Evolutionary conservation across 306 rosid species (phyloP).

Genomic region (Hippophae tibetana): DNA sequence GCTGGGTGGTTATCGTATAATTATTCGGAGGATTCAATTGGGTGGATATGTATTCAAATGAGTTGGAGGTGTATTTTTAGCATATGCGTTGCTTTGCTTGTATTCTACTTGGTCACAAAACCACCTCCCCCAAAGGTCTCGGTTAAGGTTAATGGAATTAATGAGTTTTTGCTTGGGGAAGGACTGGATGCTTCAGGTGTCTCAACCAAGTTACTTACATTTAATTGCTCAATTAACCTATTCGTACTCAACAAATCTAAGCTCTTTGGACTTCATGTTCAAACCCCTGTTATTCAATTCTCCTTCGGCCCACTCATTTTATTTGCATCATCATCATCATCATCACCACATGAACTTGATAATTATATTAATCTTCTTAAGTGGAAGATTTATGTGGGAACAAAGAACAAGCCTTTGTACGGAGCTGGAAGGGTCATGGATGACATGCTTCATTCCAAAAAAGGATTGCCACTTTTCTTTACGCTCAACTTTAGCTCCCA

Average conservation of each 20-base stretch:
- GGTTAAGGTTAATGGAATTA: slow-evolving; percentile 52
- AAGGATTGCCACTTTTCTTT: slow-evolving; percentile 44
- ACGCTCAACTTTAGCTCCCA: slow-evolving; percentile 31
- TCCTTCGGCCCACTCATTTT: slow-evolving; percentile 52
- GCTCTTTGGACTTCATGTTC: slow-evolving; percentile 72
- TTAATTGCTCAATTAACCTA: slow-evolving; percentile 53
- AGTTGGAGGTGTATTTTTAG: slow-evolving; percentile 63
- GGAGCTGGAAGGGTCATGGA: slow-evolving; percentile 93
- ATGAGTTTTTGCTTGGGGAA: slow-evolving; percentile 59
- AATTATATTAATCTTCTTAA: slow-evolving; percentile 9
- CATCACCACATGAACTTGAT: too few relatives aligned
- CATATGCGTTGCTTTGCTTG: slow-evolving; percentile 61
- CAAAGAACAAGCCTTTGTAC: slow-evolving; percentile 56
- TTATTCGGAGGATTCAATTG: slow-evolving; percentile 51
- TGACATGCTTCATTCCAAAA: slow-evolving; percentile 55
- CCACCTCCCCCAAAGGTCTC: slow-evolving; percentile 68
- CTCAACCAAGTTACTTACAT: slow-evolving; percentile 58
- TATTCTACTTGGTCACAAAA: slow-evolving; percentile 68
- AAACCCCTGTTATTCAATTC: slow-evolving; percentile 52
- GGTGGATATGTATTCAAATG: slow-evolving; percentile 74
- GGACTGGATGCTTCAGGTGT: slow-evolving; percentile 88
- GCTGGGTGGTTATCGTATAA: slow-evolving; percentile 43
- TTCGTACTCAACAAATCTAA: slow-evolving; percentile 63
- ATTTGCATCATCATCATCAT: slow-evolving; percentile 34
- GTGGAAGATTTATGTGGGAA: slow-evolving; percentile 34